phyloP scores from a whole-genome alignment of 768 basidiomycete species.

The Boletellus emodensis region DNA sequence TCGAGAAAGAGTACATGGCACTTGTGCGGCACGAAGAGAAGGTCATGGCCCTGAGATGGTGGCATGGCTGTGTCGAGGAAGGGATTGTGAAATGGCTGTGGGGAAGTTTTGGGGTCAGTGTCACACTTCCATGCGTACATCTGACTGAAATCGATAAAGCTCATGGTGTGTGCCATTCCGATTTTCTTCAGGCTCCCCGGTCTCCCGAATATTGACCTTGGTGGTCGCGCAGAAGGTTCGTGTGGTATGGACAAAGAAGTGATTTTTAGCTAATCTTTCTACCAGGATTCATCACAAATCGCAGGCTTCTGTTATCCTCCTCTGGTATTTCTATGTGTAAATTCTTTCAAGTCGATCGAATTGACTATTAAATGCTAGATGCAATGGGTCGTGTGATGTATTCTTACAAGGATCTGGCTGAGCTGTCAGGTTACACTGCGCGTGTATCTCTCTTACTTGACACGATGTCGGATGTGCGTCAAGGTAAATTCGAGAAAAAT shows the following conservation, averaged over 20 bases:
- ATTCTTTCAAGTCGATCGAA: conserved; percentile 2
- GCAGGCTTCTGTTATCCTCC: conserved; percentile 81
- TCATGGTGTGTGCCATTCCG: conserved; percentile 88
- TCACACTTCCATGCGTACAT: not conserved
- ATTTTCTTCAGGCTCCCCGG: conserved; percentile 89
- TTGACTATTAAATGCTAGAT: conserved; percentile 43
- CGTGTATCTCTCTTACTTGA: conserved; percentile 86
- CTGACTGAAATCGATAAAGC: conserved; percentile 36
- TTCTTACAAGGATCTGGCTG: conserved; percentile 93
- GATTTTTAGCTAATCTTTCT: not conserved
- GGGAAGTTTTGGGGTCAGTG: conserved; percentile 89
- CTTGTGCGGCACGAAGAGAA: conserved; percentile 82
- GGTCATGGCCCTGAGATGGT: conserved; percentile 76
- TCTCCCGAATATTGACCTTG: conserved; percentile 61
- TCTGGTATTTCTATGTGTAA: conserved; percentile 48
- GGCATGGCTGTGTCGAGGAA: conserved; percentile 91
- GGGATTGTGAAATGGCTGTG: conserved; percentile 96
- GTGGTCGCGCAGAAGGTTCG: conserved; percentile 83
- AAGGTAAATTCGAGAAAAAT: conserved; percentile 85
- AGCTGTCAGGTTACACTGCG: conserved; percentile 93
- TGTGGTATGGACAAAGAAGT: not conserved
- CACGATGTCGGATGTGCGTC: conserved; percentile 82
- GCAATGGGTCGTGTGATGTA: conserved; percentile 96
- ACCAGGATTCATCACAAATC: conserved; percentile 93
- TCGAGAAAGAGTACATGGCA: conserved; percentile 84